A percentile compares a stretch with the other conserved stretches of the same genome.
phyloP scores from a whole-genome alignment of 768 basidiomycete genomes.

The Auricularia auricula-judae region DNA sequence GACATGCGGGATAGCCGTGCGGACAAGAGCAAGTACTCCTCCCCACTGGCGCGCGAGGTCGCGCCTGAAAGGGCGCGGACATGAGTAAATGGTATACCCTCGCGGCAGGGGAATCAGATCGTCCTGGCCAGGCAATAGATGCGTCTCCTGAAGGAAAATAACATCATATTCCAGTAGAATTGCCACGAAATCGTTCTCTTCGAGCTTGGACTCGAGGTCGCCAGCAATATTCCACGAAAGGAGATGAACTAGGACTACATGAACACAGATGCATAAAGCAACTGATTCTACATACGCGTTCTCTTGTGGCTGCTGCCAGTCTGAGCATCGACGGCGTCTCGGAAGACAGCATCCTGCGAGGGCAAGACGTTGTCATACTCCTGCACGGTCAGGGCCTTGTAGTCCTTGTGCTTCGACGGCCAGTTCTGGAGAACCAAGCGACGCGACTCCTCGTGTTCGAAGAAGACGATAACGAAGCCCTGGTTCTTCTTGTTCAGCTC shows the following conservation, averaged over 20 bases:
- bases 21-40: neutral
- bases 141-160: neutral
- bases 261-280: neutral
- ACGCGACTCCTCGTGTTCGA: too few species aligned
- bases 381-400: too few species aligned
- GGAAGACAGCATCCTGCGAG: too few species aligned
- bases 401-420: too few species aligned
- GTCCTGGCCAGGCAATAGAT: neutral
- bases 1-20: neutral
- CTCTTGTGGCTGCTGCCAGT: too few species aligned
- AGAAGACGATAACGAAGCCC: too few species aligned
- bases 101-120: neutral
- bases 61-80: neutral
- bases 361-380: too few species aligned
- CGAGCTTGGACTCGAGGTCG: neutral
- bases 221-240: neutral
- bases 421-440: too few species aligned
- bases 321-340: too few species aligned
- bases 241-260: neutral
- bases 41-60: neutral
- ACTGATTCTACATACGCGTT: too few species aligned
- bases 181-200: neutral
- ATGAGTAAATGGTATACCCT: neutral
- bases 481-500: too few species aligned
- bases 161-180: neutral